phyloP scores from a whole-genome alignment of 495 filamentous ascomycete species.

The Usnea hakonensis region DNA sequence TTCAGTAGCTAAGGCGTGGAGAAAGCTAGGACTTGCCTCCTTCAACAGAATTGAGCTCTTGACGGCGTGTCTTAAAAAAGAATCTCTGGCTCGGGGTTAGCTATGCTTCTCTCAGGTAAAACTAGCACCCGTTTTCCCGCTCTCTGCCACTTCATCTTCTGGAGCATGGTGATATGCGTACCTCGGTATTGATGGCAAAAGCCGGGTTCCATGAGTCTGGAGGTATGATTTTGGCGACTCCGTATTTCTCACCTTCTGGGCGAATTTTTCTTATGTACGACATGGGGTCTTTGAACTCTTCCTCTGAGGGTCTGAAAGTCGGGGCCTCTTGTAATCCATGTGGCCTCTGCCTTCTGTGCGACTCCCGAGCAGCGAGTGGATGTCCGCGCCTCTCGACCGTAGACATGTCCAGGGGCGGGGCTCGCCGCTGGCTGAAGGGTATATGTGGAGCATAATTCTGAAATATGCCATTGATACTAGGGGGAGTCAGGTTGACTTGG shows the following conservation, averaged over 20 bases:
- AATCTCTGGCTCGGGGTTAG: slow-evolving; percentile 59
- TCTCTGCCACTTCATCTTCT: neutral
- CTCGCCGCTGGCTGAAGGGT: slow-evolving; percentile 62
- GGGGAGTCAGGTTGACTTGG: slow-evolving; percentile 34
- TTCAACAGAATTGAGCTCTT: slow-evolving; percentile 97
- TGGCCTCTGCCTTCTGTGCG: slow-evolving; percentile 64
- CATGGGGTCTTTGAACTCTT: slow-evolving; percentile 91
- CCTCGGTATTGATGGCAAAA: slow-evolving; percentile 96
- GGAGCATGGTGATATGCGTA: slow-evolving; percentile 37
- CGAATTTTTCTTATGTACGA: slow-evolving; percentile 86
- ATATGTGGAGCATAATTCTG: slow-evolving; percentile 35
- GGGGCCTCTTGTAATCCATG: slow-evolving; percentile 87
- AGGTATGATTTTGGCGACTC: slow-evolving; percentile 90
- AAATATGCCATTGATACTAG: slow-evolving; percentile 39
- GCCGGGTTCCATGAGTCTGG: slow-evolving; percentile 88
- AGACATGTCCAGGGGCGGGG: slow-evolving; percentile 69
- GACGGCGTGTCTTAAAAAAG: slow-evolving; percentile 91
- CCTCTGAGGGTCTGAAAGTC: slow-evolving; percentile 80
- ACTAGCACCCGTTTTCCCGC: neutral
- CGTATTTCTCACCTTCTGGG: slow-evolving; percentile 75
- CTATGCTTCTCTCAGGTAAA: neutral
- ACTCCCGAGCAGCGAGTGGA: slow-evolving; percentile 64
- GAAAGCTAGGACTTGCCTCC: slow-evolving; percentile 63
- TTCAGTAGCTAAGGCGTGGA: neutral
- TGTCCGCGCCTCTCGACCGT: slow-evolving; percentile 89